phyloP scores from a whole-genome alignment of 352 stramenopile genomes.

The Plasmopara halstedii region DNA sequence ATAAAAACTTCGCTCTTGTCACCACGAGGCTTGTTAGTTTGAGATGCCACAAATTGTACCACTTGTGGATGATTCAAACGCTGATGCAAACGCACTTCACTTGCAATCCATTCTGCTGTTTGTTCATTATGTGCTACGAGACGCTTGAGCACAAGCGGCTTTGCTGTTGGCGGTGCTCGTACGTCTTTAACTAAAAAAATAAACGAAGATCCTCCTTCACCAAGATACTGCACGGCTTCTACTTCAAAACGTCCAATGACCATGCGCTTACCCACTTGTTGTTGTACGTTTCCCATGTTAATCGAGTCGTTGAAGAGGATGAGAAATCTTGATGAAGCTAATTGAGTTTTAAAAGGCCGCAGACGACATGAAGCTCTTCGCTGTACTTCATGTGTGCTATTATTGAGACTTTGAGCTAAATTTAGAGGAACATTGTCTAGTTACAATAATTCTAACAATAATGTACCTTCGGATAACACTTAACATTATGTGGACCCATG shows the following conservation, averaged over 20 bases:
- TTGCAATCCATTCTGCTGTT: constrained; percentile 49
- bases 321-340: background rate
- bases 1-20: constrained; percentile 88
- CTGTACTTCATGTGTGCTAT: background rate
- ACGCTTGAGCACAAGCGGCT: constrained; percentile 62
- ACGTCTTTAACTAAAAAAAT: constrained; percentile 77
- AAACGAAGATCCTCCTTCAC: constrained; percentile 72
- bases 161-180: constrained; percentile 15
- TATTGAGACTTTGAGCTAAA: background rate
- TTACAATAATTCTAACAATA: too few relatives aligned
- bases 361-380: too few relatives aligned
- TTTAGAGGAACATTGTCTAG: too few relatives aligned
- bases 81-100: constrained; percentile 69
- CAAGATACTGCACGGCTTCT: constrained; percentile 65
- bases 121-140: constrained; percentile 65
- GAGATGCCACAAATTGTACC: constrained; percentile 58
- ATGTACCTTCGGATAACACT: too few relatives aligned
- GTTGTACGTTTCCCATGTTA: constrained; percentile 68
- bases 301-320: background rate
- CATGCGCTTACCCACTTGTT: constrained; percentile 64
- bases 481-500: too few relatives aligned
- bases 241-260: constrained; percentile 56
- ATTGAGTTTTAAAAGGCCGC: background rate
- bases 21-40: constrained; percentile 28
- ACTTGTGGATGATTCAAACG: constrained; percentile 58